Conservation (phyloP, 495 filamentous ascomycete genomes). For the Lophiostoma macrostomum region DNA sequence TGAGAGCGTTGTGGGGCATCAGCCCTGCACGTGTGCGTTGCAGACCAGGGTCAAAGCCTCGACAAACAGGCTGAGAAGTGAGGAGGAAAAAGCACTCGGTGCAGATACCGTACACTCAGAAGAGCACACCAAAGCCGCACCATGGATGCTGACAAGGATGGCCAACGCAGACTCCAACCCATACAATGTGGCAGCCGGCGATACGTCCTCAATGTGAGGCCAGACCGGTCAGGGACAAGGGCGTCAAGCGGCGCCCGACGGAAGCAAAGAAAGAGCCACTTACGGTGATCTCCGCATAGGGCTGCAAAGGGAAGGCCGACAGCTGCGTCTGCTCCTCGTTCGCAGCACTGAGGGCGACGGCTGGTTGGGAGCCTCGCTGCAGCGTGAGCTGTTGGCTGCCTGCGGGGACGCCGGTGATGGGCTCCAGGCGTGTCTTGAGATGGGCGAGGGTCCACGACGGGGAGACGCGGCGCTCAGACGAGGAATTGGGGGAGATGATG, state of each 20-base stretch:
- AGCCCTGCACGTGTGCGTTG: conserved; percentile 13
- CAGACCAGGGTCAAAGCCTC: conserved; percentile 5
- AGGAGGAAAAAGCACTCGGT: conserved; percentile 10
- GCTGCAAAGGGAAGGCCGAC: conserved; percentile 59
- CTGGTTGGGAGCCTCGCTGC: conserved; percentile 54
- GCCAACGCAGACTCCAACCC: conserved; percentile 5
- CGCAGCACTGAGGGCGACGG: conserved; percentile 56
- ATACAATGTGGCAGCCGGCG: conserved; percentile 27
- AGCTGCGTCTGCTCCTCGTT: conserved; percentile 67
- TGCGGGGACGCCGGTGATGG: conserved; percentile 88
- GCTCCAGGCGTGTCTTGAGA: conserved; percentile 85
- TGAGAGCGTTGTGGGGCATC: conserved; percentile 21
- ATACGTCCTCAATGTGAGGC: conserved; percentile 20
- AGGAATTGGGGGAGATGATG: conserved; percentile 71
- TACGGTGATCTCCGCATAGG: conserved; percentile 76
- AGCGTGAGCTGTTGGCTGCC: conserved; percentile 69
- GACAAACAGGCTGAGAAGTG: conserved; percentile 10
- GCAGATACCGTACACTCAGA: background rate
- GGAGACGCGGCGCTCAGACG: conserved; percentile 82
- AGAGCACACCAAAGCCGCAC: background rate
- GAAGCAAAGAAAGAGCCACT: conserved; percentile 41
- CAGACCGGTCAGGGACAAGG: conserved; percentile 6
- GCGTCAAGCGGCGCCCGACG: background rate
- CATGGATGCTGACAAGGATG: conserved; percentile 11
- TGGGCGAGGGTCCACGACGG: conserved; percentile 88